Percentiles rank a stretch among this genome's conserved stretches.
Evolutionary conservation across 139 green algal genomes (phyloP).

Genomic region (Pleodorina starrii): DNA sequence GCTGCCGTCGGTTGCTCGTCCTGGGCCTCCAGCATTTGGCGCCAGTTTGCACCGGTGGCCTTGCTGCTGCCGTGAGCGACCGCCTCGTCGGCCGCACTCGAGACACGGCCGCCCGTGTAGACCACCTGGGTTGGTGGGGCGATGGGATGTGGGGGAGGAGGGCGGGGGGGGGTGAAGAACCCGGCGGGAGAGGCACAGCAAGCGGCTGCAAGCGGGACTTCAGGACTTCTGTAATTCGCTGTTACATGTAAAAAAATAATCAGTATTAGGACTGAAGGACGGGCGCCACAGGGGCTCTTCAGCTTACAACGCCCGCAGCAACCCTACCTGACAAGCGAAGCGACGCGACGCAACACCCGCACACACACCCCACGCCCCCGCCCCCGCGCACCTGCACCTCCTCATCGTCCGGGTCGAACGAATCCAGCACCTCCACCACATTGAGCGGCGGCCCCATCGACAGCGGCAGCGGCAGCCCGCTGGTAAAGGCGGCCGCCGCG

Average conservation of each 20-base stretch:
- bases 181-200: too few species aligned
- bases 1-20: too few species aligned
- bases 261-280: too few species aligned
- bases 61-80: background rate
- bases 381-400: constrained; percentile 27
- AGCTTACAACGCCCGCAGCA: too few species aligned
- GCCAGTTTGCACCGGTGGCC: background rate
- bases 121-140: background rate
- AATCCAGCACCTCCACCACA: constrained; percentile 33
- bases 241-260: too few species aligned
- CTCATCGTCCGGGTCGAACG: constrained; percentile 40
- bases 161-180: too few species aligned
- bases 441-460: background rate
- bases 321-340: too few species aligned
- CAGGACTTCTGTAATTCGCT: too few species aligned
- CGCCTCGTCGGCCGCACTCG: background rate
- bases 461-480: background rate
- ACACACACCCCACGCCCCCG: background rate
- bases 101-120: constrained; percentile 12
- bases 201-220: too few species aligned
- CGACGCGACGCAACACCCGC: too few species aligned
- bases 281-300: too few species aligned
- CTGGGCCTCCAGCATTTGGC: background rate
- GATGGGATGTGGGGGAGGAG: background rate
- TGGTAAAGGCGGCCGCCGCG: background rate